phyloP scores from a whole-genome alignment of 106 monocot genomes.

The Dioscorea alata region DNA sequence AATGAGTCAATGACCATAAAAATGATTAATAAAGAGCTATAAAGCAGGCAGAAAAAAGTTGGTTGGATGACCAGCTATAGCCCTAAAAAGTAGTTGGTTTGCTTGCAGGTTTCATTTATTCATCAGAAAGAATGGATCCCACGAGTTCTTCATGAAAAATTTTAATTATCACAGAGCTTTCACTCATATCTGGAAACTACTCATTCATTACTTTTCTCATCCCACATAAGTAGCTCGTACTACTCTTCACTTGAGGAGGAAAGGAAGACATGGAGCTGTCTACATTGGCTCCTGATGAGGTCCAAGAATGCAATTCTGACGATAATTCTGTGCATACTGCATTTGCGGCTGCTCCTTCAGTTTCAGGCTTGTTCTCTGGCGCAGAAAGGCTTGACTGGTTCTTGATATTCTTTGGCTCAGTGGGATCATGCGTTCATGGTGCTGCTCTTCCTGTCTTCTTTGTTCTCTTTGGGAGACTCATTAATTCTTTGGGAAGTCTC shows the following conservation, averaged over 20 bases:
- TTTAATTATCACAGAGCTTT: too few species aligned
- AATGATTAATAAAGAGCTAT: not conserved
- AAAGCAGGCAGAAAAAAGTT: not conserved
- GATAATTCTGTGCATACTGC: not conserved
- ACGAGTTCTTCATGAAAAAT: too few species aligned
- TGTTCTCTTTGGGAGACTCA: conserved; percentile 32
- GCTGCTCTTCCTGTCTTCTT: conserved; percentile 36
- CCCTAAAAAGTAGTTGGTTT: too few species aligned
- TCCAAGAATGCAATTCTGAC: not conserved
- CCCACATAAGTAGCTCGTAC: too few species aligned
- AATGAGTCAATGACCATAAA: too few species aligned
- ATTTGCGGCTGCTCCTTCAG: not conserved
- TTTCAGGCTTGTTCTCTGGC: conserved; percentile 10
- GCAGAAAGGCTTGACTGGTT: conserved; percentile 23
- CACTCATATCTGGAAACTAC: too few species aligned
- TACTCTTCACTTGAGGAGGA: not conserved
- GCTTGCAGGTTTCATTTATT: too few species aligned
- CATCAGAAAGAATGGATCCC: too few species aligned
- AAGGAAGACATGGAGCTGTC: conserved; percentile 16
- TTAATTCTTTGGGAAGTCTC: conserved; percentile 22
- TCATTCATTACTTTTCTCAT: too few species aligned
- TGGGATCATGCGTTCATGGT: conserved; percentile 32
- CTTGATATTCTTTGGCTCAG: conserved; percentile 25
- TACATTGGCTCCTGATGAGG: not conserved
- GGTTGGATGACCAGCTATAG: not conserved